Evolutionary conservation across 2,329 filamentous ascomycete species (phyloP), one percentile per base, ranked within the genome.

Genomic region (Macrophomina phaseolina): DNA sequence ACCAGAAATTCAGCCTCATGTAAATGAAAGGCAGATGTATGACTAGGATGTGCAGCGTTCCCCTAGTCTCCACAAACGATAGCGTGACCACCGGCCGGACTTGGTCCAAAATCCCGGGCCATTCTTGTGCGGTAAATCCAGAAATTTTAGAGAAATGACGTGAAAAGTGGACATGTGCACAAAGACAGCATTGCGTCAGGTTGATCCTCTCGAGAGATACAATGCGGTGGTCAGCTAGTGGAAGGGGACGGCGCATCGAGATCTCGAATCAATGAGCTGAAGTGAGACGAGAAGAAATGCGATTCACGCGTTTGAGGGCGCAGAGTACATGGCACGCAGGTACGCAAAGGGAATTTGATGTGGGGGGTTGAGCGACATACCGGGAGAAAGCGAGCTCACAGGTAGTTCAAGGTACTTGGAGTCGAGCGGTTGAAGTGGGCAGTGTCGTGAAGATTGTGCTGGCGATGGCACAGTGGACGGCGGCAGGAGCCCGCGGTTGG

Each of bases 401-500:
- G 18, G n/a, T 14, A 11, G 6, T 28, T 28, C 8, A 23, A 23
- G 23, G 16, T 28, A 6, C 46, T 49, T 49, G n/a, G 4, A 30
- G 14, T 55, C 16, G 8, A 1, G 23, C 18, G 58, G 11, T 30
- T 38, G n/a, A 38, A 34, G 30, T 14, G 16, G 28, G 28, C 23
- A 45, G 23, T 16, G 42, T 16, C 32, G 14, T 62, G 58, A 51
- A 62, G 58, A 62, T 36, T 49, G 45, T 2, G n/a, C 28, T 49
- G 40, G 18, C 18, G 56, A 60, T 60, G 34, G 40, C 56, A 60
- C 56, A 46, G 56, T 60, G 56, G 56, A 38, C 46, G 56, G 8
- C 40, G 30, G n/a, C 36, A 42, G 34, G 8, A 12, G 16, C 4
- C 7, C 16, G n/a, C 30, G 7, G 38, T 48, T 51, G 45, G 45